A percentile compares a stretch with the other conserved stretches of the same genome.
Evolutionary conservation across 2,329 filamentous ascomycete genomes (phyloP).

Genomic region (Penicillium sp.): DNA sequence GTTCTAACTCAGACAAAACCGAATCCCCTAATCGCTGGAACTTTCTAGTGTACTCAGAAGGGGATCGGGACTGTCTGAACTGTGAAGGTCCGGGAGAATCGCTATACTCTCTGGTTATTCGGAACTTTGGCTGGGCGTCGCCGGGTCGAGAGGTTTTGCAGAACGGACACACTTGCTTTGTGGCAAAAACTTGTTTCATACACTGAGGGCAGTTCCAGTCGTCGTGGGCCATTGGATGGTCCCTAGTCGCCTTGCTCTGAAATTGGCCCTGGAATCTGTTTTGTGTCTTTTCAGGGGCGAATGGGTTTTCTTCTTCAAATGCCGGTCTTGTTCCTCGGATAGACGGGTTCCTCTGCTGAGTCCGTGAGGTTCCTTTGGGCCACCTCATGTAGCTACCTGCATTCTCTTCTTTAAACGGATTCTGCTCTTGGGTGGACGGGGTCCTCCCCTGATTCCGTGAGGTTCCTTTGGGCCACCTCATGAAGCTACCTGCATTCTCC

Average conservation of each 20-base stretch:
- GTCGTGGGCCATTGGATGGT: neutral
- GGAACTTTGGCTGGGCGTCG: neutral
- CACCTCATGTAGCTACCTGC: neutral
- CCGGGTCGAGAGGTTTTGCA: constrained; percentile 15
- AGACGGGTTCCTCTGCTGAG: neutral
- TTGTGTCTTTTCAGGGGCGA: neutral
- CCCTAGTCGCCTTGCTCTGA: neutral
- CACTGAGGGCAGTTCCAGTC: constrained; percentile 21
- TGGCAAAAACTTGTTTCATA: constrained; percentile 9
- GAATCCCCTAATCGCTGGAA: constrained; percentile 25
- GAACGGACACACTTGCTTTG: constrained; percentile 16
- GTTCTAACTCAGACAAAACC: constrained; percentile 18
- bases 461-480: neutral
- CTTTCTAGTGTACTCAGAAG: constrained; percentile 15
- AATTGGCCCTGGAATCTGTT: neutral
- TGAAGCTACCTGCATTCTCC: neutral
- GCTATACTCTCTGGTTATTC: neutral
- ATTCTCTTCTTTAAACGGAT: neutral
- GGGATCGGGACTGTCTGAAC: neutral
- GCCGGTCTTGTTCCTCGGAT: neutral
- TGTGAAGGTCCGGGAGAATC: neutral
- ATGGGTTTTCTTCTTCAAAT: neutral
- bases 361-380: neutral
- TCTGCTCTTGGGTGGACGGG: neutral
- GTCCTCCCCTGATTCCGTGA: neutral